Evolutionary conservation across 768 basidiomycete species (phyloP), one percentile per base, ranked within the genome.

Genomic region (Suillus weaverae): DNA sequence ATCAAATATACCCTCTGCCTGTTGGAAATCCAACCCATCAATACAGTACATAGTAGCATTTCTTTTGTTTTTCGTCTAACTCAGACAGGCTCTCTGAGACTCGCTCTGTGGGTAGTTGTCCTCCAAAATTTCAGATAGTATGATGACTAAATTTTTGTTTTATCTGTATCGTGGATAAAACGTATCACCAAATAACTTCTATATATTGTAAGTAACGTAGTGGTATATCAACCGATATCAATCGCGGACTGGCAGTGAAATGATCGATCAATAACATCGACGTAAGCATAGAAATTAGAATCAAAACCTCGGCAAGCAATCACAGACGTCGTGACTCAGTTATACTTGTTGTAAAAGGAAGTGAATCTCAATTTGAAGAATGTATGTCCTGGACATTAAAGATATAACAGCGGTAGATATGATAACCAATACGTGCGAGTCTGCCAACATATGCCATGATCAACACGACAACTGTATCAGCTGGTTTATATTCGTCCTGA

Each of bases 401-500:
- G 14, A 36, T 36, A 57, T 39, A 16, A 30, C 18, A 5, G 38
- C 9, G 22, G 20, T 59, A 16, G 3, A 30, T 41, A 26, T 32
- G 18, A 30, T 54, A 54, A n/a, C 53, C 5, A 54, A 54, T 20
- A n/a, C 11, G 33, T 5, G 39, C 39, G 16, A 59, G 39, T 18
- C 53, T 33, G 33, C n/a, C 41, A 43, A 57, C 50, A 26, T 44
- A 55, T n/a, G 61, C 60, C 56, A 57, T 62, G 65, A 10, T 70
- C 68, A 67, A 63, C 70, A 67, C 61, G 54, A 51, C 63, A 11
- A 22, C 35, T 14, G 32, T 5, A 38, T 44, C 20, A 64, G 54
- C 41, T 50, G 22, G 59, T 56, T 39, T 64, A 74, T 20, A 73
- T 66, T 62, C 67, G 68, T 62, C 30, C 63, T 18, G 71, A 69